Base-by-base conservation (phyloP, 176 grass and related monocot genomes). In the Avena sativa region DNA sequence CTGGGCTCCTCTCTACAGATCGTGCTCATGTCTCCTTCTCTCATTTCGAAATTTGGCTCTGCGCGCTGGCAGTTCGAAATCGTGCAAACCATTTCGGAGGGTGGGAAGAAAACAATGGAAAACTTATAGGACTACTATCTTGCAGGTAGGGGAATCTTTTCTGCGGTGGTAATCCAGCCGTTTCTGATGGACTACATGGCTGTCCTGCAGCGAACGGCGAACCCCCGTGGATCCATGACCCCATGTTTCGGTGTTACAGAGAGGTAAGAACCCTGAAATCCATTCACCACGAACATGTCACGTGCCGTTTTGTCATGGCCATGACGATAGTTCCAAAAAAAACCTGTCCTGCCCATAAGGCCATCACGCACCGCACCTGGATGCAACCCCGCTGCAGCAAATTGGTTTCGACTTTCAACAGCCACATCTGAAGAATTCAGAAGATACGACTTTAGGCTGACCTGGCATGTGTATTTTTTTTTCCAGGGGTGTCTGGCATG, bases 11-110 rank as follows among this genome's bases (percentile, higher is more conserved):
- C 40, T 10, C 43, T 32, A 13, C 46, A 38, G 36, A 38, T 6
- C 38, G 5, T 40, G 38, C 38, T 40, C 38, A 5, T 40, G 38
- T 40, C 38, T 6, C n/a, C 5, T n/a, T 8, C 2, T 19, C 3
- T 38, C 7, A 6, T 19, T 15, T 3, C 12, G 1, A 30, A 40
- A 44, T 36, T 8, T 13, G 28, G 40, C 44, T 19, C 52, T 5
- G 38, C 28, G 28, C 10, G 6, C 6, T 74, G 56, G 8, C 66
- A 32, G 1, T 57, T 57, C 11, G 48, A 51, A 84, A 36, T 30
- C 74, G 81, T 52, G 62, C 73, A 40, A 52, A 70, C 72, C 50
- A 28, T 36, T 77, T 78, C 55, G 6, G 55, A 57, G 65, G 19
- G n/a, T n/a, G n/a, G n/a, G n/a, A n/a, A n/a, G n/a, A n/a, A n/a